Evolutionary conservation across 2,329 filamentous ascomycete species (phyloP).

Genomic region (Aspergillus hiratsukae): DNA sequence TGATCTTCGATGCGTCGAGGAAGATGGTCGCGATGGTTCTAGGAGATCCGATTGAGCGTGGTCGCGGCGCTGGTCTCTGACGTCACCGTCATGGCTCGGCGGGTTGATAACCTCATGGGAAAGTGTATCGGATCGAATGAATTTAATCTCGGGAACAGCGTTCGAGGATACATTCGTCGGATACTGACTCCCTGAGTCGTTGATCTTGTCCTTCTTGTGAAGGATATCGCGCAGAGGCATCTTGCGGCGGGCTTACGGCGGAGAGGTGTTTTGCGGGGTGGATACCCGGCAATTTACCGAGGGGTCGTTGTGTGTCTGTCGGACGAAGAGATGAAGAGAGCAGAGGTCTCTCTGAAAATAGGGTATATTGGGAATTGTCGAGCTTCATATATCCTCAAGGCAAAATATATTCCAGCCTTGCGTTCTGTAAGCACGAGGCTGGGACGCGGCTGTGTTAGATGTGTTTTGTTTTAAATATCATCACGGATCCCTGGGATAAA

Average conservation of each 20-base stretch:
- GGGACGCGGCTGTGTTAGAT: not conserved
- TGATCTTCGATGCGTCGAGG: conserved; percentile 31
- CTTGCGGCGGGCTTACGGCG: conserved; percentile 8
- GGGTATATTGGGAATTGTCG: not conserved
- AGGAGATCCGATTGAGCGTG: conserved; percentile 2
- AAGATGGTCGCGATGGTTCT: conserved; percentile 20
- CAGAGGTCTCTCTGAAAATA: not conserved
- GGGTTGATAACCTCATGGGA: conserved; percentile 74
- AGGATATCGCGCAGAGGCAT: conserved; percentile 60
- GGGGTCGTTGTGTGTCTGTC: not conserved
- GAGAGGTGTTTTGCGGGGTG: conserved; percentile 1
- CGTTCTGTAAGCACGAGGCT: not conserved
- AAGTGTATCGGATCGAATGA: conserved; percentile 78
- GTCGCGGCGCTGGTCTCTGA: conserved; percentile 8
- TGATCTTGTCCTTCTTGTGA: conserved; percentile 58
- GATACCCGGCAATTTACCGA: conserved; percentile 2
- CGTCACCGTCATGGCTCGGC: conserved; percentile 51
- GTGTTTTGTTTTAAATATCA: not conserved
- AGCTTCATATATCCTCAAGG: not conserved
- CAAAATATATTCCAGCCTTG: not conserved
- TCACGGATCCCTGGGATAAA: not conserved
- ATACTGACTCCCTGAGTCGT: conserved; percentile 34
- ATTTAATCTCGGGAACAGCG: conserved; percentile 66
- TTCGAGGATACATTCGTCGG: conserved; percentile 38
- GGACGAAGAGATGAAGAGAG: not conserved